Base-by-base conservation (phyloP, 768 basidiomycete species). In the Clitopilus passeckerianus region DNA sequence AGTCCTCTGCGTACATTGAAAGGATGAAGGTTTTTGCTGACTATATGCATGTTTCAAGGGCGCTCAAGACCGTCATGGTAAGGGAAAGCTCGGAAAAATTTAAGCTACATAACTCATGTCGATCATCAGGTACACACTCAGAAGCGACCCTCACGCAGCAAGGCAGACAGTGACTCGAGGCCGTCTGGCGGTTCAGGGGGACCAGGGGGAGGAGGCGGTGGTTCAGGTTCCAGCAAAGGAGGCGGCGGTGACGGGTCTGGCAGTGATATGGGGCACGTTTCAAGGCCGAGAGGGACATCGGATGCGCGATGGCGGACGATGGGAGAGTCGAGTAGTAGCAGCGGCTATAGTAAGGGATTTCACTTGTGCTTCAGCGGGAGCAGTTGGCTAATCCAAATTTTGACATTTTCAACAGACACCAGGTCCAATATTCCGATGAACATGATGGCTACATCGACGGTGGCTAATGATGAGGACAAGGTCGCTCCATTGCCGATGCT, bases 21-120 rank as follows among this genome's bases (percentile, higher is more conserved):
- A 65, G 68, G 44, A 53, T 69, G 61, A 56, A 34, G 33, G 6
- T 55, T 34, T 33, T 55, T 37, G 14, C 41, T 59, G 43, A 52
- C 56, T 24, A 46, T 54, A 27, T 27, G 61, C 61, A 56, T 53
- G 57, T 61, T 60, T 44, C 56, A 61, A 91, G 89, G 24, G 90
- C 91, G 6, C 72, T 92, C 53, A 91, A 90, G 67, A 91, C 90
- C 12, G 89, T 92, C 57, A 91, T 92, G 90, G 89, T 91, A 72
- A 68, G 79, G 59, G 27, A 56, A 23, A 10, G 50, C 61, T 53
- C 18, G 41, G 9, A 20, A 57, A 24, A 37, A 8, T 22, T 16
- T 15, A 24, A 14, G 23, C 12, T 44, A 35, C 54, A 35, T 37
- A 12, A 44, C 33, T 54, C 24, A 60, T 59, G 35, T 30, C 27